Percentiles rank a stretch among this genome's conserved stretches.
Evolutionary conservation across 345 rosid species (phyloP).

Genomic region (Viola odorata): DNA sequence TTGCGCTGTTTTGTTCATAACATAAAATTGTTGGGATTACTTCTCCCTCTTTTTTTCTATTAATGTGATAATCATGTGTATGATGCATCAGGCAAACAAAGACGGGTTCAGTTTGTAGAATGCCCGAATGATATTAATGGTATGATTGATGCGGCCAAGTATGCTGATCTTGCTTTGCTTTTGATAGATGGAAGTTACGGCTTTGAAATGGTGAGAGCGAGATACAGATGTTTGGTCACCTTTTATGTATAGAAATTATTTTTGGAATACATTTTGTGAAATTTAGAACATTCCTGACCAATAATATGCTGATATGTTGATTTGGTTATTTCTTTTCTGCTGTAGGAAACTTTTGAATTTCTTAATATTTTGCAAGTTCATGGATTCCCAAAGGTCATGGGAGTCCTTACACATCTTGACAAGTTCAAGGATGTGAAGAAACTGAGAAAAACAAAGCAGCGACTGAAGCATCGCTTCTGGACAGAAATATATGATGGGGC

Average conservation of each 20-base stretch:
- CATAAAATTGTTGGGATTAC: neutral
- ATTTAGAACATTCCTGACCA: neutral
- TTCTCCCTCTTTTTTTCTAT: neutral
- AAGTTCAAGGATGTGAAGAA: conserved; percentile 86
- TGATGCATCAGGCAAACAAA: conserved; percentile 52
- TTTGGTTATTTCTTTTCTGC: conserved; percentile 11
- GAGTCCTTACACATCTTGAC: conserved; percentile 96
- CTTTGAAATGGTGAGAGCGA: conserved; percentile 75
- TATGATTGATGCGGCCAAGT: conserved; percentile 90
- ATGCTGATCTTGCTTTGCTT: conserved; percentile 86
- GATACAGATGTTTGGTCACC: neutral
- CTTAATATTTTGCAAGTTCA: conserved; percentile 91
- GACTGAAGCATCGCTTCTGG: conserved; percentile 96
- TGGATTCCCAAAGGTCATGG: conserved; percentile 93
- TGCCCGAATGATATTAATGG: conserved; percentile 97
- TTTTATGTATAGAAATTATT: neutral
- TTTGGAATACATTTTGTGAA: neutral
- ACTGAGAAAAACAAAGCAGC: conserved; percentile 78
- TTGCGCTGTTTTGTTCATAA: neutral
- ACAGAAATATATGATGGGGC: conserved; percentile 88
- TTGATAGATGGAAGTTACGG: conserved; percentile 94
- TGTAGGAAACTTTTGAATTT: conserved; percentile 93
- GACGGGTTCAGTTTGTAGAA: conserved; percentile 84
- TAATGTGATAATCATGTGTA: conserved; percentile 8
- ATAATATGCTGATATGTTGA: neutral